phyloP scores from a whole-genome alignment of 2,329 filamentous ascomycete genomes.

The Lithohypha guttulata region DNA sequence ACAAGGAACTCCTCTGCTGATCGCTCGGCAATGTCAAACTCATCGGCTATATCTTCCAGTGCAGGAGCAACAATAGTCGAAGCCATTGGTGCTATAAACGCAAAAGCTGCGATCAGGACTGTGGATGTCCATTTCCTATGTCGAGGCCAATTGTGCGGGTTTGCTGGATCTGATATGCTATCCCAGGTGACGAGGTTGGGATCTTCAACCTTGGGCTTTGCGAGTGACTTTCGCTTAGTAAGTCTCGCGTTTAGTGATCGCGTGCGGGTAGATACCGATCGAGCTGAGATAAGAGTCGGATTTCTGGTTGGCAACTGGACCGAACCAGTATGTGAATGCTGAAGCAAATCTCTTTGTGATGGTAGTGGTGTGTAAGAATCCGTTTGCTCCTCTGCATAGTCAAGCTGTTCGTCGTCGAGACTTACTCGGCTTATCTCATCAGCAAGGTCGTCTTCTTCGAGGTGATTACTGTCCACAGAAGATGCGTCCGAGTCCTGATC shows the following conservation, averaged over 20 bases:
- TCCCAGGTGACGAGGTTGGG: constrained; percentile 27
- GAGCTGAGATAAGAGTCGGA: not conserved
- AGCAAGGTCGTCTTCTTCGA: not conserved
- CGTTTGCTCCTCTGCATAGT: not conserved
- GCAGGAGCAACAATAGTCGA: constrained; percentile 41
- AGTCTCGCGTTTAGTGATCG: not conserved
- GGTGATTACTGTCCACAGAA: not conserved
- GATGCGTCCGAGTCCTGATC: constrained; percentile 3
- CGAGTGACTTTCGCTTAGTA: not conserved
- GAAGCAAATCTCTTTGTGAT: not conserved
- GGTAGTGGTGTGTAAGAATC: not conserved
- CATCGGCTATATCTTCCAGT: constrained; percentile 35
- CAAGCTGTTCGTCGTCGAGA: constrained; percentile 2
- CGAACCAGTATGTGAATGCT: not conserved
- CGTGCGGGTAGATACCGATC: not conserved
- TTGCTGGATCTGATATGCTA: constrained; percentile 31
- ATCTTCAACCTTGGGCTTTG: not conserved
- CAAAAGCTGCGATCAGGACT: constrained; percentile 39
- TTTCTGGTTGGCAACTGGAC: not conserved
- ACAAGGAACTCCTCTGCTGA: constrained; percentile 25
- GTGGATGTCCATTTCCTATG: constrained; percentile 41
- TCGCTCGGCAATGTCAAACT: constrained; percentile 32
- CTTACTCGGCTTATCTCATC: not conserved
- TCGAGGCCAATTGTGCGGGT: constrained; percentile 36
- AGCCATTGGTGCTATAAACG: constrained; percentile 46